Conservation (phyloP, 1,284 basidiomycete species). For the Coriolopsis trogii region DNA sequence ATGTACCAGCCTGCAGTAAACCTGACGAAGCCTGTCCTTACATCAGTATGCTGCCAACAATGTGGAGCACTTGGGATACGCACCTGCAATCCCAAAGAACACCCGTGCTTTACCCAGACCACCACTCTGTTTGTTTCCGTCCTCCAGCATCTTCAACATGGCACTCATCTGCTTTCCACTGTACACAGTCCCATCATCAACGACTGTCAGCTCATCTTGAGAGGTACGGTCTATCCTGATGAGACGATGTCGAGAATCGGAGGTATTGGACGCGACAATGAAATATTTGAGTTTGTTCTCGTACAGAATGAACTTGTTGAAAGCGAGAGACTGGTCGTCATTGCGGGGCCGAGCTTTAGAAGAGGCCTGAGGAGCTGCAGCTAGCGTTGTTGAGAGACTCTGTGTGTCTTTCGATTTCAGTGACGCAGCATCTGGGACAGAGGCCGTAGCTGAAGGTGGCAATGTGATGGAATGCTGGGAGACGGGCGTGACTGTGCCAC, state of each 20-base stretch:
- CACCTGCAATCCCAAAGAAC: slow-evolving; percentile 81
- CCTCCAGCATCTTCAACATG: slow-evolving; percentile 92
- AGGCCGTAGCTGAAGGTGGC: slow-evolving; percentile 6
- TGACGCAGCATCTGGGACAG: slow-evolving; percentile 18
- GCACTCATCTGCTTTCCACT: slow-evolving; percentile 87
- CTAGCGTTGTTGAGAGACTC: slow-evolving; percentile 15
- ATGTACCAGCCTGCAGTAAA: slow-evolving; percentile 95
- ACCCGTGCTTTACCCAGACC: slow-evolving; percentile 83
- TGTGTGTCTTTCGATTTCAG: slow-evolving; percentile 24
- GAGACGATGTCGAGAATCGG: slow-evolving; percentile 84
- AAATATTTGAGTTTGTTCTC: slow-evolving; percentile 89
- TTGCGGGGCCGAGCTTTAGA: slow-evolving; percentile 9
- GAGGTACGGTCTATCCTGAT: slow-evolving; percentile 90
- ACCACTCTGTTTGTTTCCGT: slow-evolving; percentile 88
- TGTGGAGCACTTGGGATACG: not conserved
- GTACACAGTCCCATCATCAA: slow-evolving; percentile 89
- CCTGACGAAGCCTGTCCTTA: slow-evolving; percentile 76
- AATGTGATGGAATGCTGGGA: slow-evolving; percentile 24
- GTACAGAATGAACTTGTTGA: slow-evolving; percentile 91
- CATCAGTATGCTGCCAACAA: not conserved
- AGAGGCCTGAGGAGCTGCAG: slow-evolving; percentile 7
- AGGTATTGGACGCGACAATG: slow-evolving; percentile 85
- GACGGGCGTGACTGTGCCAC: slow-evolving; percentile 28
- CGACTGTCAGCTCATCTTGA: slow-evolving; percentile 71
- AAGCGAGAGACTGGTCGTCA: slow-evolving; percentile 41